Conservation (phyloP, 768 basidiomycete species). For the Russula vinacea region DNA sequence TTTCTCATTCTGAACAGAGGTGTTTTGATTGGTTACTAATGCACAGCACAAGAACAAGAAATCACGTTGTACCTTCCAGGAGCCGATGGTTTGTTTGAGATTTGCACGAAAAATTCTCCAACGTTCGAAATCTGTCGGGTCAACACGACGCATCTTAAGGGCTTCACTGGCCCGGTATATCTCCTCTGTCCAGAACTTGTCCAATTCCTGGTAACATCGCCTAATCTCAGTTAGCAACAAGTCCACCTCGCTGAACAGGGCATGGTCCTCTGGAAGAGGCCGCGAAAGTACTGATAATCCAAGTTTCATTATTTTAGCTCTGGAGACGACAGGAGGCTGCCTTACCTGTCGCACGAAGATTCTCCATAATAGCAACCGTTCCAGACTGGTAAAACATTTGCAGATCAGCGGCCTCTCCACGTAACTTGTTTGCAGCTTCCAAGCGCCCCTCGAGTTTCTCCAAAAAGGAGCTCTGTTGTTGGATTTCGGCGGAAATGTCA, state of each 20-base stretch:
- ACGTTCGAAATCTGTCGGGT: background rate
- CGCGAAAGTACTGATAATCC: background rate
- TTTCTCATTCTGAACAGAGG: background rate
- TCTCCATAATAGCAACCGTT: background rate
- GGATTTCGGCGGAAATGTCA: background rate
- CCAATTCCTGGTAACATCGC: slow-evolving; percentile 2
- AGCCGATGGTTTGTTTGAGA: slow-evolving; percentile 1
- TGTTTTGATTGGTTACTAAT: background rate
- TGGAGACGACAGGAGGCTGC: background rate
- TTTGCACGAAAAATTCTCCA: background rate
- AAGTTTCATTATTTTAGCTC: background rate
- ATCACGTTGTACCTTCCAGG: background rate
- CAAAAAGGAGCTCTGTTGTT: slow-evolving; percentile 1
- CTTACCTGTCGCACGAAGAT: background rate
- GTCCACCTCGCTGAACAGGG: background rate
- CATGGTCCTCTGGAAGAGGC: slow-evolving; percentile 1
- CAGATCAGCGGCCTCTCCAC: background rate
- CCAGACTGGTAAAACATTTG: background rate
- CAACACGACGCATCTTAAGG: background rate
- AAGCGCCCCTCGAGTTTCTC: background rate
- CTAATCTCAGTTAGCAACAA: background rate
- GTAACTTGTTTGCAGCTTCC: background rate
- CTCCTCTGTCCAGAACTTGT: slow-evolving; percentile 3
- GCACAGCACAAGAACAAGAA: background rate
- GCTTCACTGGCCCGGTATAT: background rate